phyloP scores from a whole-genome alignment of 2,329 filamentous ascomycete species.

The Tolypocladium paradoxum region DNA sequence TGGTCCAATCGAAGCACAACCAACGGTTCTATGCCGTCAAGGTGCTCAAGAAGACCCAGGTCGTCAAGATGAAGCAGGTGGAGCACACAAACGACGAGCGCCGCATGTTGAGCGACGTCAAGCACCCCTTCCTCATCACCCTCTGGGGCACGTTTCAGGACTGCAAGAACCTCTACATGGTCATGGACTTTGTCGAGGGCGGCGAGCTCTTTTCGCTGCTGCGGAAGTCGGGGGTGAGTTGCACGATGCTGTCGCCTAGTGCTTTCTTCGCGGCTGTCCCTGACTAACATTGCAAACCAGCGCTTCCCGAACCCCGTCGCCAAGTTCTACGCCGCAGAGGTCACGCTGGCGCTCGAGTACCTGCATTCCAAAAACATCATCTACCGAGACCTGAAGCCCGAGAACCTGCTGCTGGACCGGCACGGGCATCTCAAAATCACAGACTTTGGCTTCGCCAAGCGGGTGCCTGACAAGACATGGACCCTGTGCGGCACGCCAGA shows the following conservation, averaged over 20 bases:
- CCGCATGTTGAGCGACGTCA: conserved; percentile 89
- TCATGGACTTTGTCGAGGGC: conserved; percentile 99
- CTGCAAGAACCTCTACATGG: conserved; percentile 94
- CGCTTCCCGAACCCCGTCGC: conserved; percentile 97
- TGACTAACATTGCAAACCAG: conserved; percentile 33
- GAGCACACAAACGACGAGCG: conserved; percentile 99
- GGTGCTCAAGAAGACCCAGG: conserved; percentile 95
- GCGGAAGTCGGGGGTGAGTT: conserved; percentile 75
- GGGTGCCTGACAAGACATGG: conserved; percentile 98
- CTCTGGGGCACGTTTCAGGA: conserved; percentile 99
- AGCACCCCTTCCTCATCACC: conserved; percentile 95
- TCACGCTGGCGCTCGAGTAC: conserved; percentile 91
- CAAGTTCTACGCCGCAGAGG: conserved; percentile 98
- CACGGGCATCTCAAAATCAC: conserved; percentile 95
- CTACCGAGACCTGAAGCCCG: conserved; percentile 93
- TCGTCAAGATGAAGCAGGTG: conserved; percentile 99
- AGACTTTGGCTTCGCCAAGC: conserved; percentile 97
- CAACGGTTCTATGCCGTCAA: conserved; percentile 97
- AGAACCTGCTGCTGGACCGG: conserved; percentile 83
- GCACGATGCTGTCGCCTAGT: not conserved
- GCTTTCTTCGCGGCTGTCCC: not conserved
- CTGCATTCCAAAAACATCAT: conserved; percentile 93
- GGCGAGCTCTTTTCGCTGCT: conserved; percentile 93
- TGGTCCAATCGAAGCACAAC: conserved; percentile 97
- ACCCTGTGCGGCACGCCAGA: conserved; percentile 95